These are phyloP conservation scores for Colletotrichum siamense DNA, from an alignment of 2,329 filamentous ascomycete genomes.

Conservation along the genomic window DNA sequence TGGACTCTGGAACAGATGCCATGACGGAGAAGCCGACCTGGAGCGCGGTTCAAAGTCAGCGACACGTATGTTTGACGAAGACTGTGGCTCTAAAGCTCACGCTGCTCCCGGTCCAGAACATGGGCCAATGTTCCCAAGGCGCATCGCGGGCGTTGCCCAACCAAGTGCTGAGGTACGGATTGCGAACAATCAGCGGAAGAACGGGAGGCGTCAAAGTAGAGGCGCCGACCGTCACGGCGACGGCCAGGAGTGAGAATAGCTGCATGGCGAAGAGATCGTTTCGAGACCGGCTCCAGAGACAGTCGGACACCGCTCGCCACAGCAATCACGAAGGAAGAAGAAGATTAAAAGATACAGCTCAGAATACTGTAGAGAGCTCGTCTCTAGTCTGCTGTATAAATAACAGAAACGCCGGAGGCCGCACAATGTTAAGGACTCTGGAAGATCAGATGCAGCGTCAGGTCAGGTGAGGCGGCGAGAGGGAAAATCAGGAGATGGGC, in stretches of 20 bases:
- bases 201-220: constrained; percentile 62
- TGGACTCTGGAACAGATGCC: constrained; percentile 47
- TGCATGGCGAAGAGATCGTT: constrained; percentile 27
- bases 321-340: background rate
- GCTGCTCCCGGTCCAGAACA: constrained; percentile 79
- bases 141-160: constrained; percentile 70
- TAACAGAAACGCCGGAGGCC: background rate
- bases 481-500: background rate
- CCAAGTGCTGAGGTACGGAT: constrained; percentile 67
- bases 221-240: constrained; percentile 42
- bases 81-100: constrained; percentile 34
- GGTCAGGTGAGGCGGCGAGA: background rate
- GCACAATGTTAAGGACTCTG: background rate
- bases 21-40: constrained; percentile 57
- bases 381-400: background rate
- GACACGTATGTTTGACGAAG: background rate
- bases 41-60: background rate
- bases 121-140: constrained; percentile 87
- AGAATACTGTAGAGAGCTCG: background rate
- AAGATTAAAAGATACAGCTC: background rate
- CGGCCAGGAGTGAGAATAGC: constrained; percentile 34
- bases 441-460: background rate
- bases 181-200: constrained; percentile 62
- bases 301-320: background rate
- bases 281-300: background rate